Base-by-base conservation (phyloP, 2,329 filamentous ascomycete genomes). In the Neofusicoccum laricinum region DNA sequence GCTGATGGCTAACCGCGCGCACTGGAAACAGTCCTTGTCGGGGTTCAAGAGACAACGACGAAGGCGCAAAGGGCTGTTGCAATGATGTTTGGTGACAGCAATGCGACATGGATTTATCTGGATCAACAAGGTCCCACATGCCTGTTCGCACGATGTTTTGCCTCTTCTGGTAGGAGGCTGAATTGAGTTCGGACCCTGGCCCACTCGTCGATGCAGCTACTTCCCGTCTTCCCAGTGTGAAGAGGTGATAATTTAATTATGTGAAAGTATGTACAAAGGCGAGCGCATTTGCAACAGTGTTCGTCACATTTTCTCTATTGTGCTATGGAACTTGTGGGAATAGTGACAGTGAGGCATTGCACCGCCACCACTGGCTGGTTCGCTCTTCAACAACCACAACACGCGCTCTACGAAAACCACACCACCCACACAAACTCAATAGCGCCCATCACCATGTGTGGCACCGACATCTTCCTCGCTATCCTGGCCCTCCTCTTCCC, bases 401-500 rank as follows among this genome's bases (percentile, higher is more conserved):
- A 59, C 55, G 11, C 15, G 40, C 25, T 21, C 55, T 12, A 12
- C 25, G 3, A 15, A 10, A 46, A 46, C 6, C 11, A 17, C n/a
- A 46, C 30, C 34, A 15, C 14, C 43, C 11, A 11, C 25, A 11
- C 59, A 36, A 45, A 19, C 19, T 17, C 15, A 3, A 8, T 50
- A 32, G 2, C 34, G 10, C 38, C 17, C 30, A 15, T 38, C 21
- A 12, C 17, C 48, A 87, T 87, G 85, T 87, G 85, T 75, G 74
- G 84, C 72, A 82, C 83, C 70, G 86, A 88, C 76, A 80, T 86
- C 68, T 87, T 88, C 71, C 78, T 88, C 69, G 85, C 81, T 73
- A 75, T 88, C 57, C 77, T 88, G 67, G 84, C 85, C 72, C 79
- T 88, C 72, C 81, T 88, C 72, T 88, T 88, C 75, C 85, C 85